A percentile compares a stretch with the other conserved stretches of the same genome.
These are phyloP conservation scores for Mrakia frigida DNA, from an alignment of 768 basidiomycete species.

Conservation along the genomic window DNA sequence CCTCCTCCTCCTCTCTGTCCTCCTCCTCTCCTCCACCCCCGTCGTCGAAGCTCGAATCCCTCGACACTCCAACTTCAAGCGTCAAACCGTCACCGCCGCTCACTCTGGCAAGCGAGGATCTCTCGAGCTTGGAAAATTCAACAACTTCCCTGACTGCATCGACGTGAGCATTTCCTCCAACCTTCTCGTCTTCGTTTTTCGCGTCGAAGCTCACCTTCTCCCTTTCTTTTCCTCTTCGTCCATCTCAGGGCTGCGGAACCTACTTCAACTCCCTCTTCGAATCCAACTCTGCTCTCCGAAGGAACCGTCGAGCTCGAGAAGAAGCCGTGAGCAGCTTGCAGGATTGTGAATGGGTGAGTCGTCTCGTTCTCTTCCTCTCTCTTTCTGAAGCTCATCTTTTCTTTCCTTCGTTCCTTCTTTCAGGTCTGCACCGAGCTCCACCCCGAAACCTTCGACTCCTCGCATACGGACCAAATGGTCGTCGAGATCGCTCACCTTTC, in stretches of 20 bases:
- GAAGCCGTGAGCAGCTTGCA: neutral
- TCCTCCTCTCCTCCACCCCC: neutral
- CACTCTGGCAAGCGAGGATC: neutral
- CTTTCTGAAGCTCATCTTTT: neutral
- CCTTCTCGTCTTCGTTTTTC: neutral
- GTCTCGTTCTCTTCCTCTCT: neutral
- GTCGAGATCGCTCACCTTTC: neutral
- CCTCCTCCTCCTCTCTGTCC: neutral
- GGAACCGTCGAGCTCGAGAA: neutral
- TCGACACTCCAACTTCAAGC: conserved; percentile 2
- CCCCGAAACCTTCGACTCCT: neutral
- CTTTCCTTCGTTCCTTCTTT: neutral
- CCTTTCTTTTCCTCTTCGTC: neutral
- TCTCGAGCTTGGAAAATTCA: neutral
- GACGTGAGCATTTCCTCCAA: neutral
- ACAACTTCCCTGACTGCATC: neutral
- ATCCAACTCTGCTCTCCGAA: conserved; percentile 1
- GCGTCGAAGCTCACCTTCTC: neutral
- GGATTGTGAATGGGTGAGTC: conserved; percentile 14
- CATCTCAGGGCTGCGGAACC: neutral
- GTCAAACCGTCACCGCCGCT: conserved; percentile 5
- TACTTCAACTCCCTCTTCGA: conserved; percentile 18
- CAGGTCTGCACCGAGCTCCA: neutral
- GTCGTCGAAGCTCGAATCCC: conserved; percentile 10
- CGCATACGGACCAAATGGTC: neutral